Evolutionary conservation across 2,329 filamentous ascomycete genomes (phyloP), one percentile per base, ranked within the genome.

Genomic region (Sphaerulina musiva): DNA sequence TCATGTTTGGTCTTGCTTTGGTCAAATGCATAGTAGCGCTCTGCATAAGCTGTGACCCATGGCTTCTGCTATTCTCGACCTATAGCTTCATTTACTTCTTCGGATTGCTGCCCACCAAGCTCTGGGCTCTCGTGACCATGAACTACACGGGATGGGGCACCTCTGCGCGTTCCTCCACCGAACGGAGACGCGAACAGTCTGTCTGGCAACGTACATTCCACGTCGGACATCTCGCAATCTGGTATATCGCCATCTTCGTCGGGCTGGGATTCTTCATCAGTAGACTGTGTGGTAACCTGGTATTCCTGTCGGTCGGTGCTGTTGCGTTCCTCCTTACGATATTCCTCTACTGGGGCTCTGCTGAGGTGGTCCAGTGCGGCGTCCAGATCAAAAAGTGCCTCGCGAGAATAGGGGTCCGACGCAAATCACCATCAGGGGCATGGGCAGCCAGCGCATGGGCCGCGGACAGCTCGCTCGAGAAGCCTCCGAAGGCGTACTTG

Each of bases 41-140:
- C 3, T 42, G 45, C 14, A 53, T 53, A 11, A 46, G 42, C 11
- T 47, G 17, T 14, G 50, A 53, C 39, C 50, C 42, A 4, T 46
- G 50, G 50, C 43, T 53, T 11, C 50, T 53, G 14, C 41, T 53
- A 7, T 53, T 53, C 31, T 43, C 50, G n/a, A 46, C 41, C 17
- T 53, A 53, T 36, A 42, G 50, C 36, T 39, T 53, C 34, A 53
- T 53, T 3, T 53, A 53, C 43, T 53, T 53, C 42, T 53, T 53
- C 36, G 50, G 50, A 9, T 34, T 53, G 14, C 43, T 53, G n/a
- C 42, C 50, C 4, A 46, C 42, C 1, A 53, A 53, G 32, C 36
- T 53, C 29, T 53, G 50, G 50, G 42, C 42, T 8, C 40, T 53
- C 8, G 39, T 53, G 5, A 53, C 50, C 29, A 53, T 53, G 50